Percentiles rank a stretch among this genome's conserved stretches.
Conservation (phyloP, 2,329 filamentous ascomycete species). For the Fusarium musae region DNA sequence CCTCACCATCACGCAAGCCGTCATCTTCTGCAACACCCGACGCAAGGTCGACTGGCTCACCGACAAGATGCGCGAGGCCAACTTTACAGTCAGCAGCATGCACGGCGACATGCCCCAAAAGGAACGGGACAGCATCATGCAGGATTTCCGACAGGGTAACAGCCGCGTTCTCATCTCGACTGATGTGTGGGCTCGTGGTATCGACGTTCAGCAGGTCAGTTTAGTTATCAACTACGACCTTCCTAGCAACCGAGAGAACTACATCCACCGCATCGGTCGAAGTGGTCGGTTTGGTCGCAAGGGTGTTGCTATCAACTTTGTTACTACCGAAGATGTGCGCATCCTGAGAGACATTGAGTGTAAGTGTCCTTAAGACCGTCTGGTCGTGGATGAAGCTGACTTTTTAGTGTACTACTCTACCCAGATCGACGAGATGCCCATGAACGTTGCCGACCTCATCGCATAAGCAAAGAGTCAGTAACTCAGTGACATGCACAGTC, state of each 20-base stretch:
- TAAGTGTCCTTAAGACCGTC: slow-evolving; percentile 59
- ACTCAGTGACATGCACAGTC: not conserved
- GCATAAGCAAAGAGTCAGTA: slow-evolving; percentile 49
- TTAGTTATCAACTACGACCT: slow-evolving; percentile 99
- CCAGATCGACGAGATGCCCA: slow-evolving; percentile 98
- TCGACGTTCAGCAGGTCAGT: slow-evolving; percentile 98
- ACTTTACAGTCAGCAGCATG: slow-evolving; percentile 99
- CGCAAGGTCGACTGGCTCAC: slow-evolving; percentile 99
- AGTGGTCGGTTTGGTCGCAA: slow-evolving; percentile 96
- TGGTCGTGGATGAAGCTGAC: slow-evolving; percentile 47
- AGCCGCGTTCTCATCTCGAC: slow-evolving; percentile 96
- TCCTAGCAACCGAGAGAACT: slow-evolving; percentile 98
- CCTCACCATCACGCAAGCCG: slow-evolving; percentile 96
- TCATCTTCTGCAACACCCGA: slow-evolving; percentile 99
- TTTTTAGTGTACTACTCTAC: slow-evolving; percentile 87
- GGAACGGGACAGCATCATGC: slow-evolving; percentile 98
- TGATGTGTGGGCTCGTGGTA: slow-evolving; percentile 97
- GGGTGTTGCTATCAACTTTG: slow-evolving; percentile 99
- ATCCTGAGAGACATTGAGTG: slow-evolving; percentile 97
- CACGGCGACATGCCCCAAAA: slow-evolving; percentile 99
- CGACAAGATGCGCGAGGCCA: slow-evolving; percentile 98
- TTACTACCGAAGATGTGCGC: slow-evolving; percentile 96
- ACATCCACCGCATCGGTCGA: slow-evolving; percentile 97
- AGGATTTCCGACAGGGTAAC: slow-evolving; percentile 97
- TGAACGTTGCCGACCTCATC: slow-evolving; percentile 82